Conservation (phyloP, 345 rosid genomes). For the Aquilaria sinensis region DNA sequence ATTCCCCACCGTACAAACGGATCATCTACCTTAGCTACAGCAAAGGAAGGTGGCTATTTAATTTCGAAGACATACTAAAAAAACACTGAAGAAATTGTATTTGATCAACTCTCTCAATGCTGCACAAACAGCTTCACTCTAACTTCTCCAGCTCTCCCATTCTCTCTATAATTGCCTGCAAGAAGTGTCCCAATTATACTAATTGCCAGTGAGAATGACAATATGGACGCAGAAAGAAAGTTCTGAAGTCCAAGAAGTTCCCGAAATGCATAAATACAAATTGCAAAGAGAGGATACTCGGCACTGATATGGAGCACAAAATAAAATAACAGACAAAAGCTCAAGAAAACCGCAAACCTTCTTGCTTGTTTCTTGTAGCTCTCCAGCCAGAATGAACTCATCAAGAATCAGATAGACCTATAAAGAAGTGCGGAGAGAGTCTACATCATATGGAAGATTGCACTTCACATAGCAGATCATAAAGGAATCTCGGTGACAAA, state of each 20-base stretch:
- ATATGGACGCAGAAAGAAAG: not conserved
- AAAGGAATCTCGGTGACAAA: too few species aligned
- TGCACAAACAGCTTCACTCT: constrained; percentile 31
- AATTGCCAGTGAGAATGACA: not conserved
- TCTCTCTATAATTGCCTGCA: constrained; percentile 92
- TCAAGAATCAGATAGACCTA: constrained; percentile 96
- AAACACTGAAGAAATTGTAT: too few species aligned
- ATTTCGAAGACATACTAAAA: too few species aligned
- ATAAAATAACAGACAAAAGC: not conserved
- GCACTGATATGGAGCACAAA: not conserved
- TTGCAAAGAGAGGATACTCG: not conserved
- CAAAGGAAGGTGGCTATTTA: too few species aligned
- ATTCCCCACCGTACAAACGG: too few species aligned
- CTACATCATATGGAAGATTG: not conserved
- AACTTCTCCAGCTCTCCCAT: constrained; percentile 94
- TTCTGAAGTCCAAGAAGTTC: not conserved
- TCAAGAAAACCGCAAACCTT: constrained; percentile 35
- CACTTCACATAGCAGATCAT: too few species aligned
- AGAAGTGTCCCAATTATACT: constrained; percentile 4
- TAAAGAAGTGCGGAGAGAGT: not conserved
- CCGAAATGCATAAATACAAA: not conserved
- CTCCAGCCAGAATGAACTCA: constrained; percentile 99
- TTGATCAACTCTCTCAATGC: constrained; percentile 2
- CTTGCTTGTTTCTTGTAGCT: constrained; percentile 99
- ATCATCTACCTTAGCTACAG: too few species aligned